Evolutionary conservation across 345 rosid species (phyloP), one percentile per base, ranked within the genome.

Genomic region (Moringa oleifera): DNA sequence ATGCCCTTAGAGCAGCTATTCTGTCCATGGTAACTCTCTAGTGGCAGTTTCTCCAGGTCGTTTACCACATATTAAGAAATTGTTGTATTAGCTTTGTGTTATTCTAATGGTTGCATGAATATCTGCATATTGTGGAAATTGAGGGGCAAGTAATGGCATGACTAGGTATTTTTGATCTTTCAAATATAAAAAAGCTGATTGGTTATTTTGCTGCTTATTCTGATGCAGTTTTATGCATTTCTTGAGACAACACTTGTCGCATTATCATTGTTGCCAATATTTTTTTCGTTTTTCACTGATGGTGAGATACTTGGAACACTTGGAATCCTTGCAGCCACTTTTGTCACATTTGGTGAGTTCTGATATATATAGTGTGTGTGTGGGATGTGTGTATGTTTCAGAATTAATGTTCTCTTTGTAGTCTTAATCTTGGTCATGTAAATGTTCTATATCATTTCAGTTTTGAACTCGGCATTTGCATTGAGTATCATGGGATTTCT

Each of bases 171-270:
- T 33, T 33, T 5, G 37, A 33, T 33, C 37, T 33, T 33, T 7
- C 22, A 55, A 25, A 19, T 22, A 21, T 6, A 10, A 58, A 66
- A 15, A 11, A 50, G 7, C 20, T 71, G 64, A 61, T 20, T 60
- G 59, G 49, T 36, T 16, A 20, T 64, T 47, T 66, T 53, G 57
- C 51, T 61, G 55, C 25, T 53, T 21, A 58, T 16, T 47, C 70
- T 58, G 61, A 41, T 85, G 85, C 89, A 89, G 96, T 83, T 89
- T 74, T 89, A 87, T 75, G 85, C 96, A 20, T 87, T 89, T 85
- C 85, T 87, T 24, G 96, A 79, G 84, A 85, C 96, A 67, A 76
- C 76, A 54, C 74, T 89, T 21, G 94, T 85, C 58, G 78, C 91
- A 55, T 2, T 83, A 78, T 80, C 91, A 19, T 59, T 87, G 58